phyloP scores from a whole-genome alignment of 305 asterid species.

The Solanum chacoense region DNA sequence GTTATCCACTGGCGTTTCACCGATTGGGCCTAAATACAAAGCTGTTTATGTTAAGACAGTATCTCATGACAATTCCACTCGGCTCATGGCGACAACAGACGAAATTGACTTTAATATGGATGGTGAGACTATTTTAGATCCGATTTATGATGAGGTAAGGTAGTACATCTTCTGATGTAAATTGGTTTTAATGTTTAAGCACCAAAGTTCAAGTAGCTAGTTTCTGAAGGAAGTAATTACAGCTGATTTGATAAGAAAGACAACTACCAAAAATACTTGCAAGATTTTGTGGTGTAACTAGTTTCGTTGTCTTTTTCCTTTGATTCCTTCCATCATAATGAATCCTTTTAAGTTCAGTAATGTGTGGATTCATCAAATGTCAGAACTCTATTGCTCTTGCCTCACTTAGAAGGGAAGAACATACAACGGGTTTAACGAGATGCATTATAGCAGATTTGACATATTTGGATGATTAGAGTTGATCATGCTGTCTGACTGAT shows the following conservation, averaged over 20 bases:
- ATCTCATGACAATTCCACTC: background rate
- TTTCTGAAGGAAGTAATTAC: background rate
- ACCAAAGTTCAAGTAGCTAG: background rate
- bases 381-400: background rate
- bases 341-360: background rate
- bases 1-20: constrained; percentile 6
- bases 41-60: constrained; percentile 3
- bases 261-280: background rate
- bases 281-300: background rate
- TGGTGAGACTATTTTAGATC: constrained; percentile 2
- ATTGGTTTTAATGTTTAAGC: background rate
- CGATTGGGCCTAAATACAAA: background rate
- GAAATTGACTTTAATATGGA: background rate
- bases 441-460: background rate
- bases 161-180: background rate
- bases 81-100: background rate
- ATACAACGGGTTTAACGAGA: background rate
- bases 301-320: background rate
- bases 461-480: background rate
- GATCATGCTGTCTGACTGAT: background rate
- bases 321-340: background rate
- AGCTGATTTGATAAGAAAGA: background rate
- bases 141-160: constrained; percentile 1
- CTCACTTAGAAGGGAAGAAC: background rate
- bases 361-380: background rate